Evolutionary conservation across 257 asterid genomes (phyloP).

Genomic region (Ajuga chamaepitys): DNA sequence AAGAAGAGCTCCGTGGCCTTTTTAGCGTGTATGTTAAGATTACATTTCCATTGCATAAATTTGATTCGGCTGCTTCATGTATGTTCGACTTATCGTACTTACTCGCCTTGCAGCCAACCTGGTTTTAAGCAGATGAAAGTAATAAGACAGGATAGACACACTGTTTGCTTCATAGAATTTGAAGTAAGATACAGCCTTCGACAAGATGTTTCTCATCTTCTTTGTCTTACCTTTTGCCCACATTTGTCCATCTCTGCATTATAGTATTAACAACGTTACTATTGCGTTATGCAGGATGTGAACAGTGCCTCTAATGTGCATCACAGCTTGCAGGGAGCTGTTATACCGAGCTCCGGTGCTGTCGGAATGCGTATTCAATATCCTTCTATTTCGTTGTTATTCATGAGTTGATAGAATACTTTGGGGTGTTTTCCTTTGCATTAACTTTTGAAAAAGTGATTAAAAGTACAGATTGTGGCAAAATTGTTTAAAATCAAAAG

Average conservation of each 20-base stretch:
- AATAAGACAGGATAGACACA: conserved; percentile 92
- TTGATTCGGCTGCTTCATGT: not conserved
- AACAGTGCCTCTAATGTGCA: conserved; percentile 86
- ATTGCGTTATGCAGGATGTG: conserved; percentile 59
- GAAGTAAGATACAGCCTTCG: conserved; percentile 50
- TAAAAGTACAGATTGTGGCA: no score
- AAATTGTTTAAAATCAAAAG: no score
- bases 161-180: conserved; percentile 98
- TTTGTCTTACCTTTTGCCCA: not conserved
- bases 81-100: conserved; percentile 4
- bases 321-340: conserved; percentile 92
- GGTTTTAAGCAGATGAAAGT: conserved; percentile 99
- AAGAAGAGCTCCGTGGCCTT: conserved; percentile 91
- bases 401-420: not conserved
- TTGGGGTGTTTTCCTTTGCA: no score
- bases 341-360: conserved; percentile 93
- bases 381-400: conserved; percentile 39
- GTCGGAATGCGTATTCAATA: conserved; percentile 99
- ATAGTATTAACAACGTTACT: not conserved
- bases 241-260: not conserved
- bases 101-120: conserved; percentile 58
- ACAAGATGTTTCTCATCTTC: conserved; percentile 10
- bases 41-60: not conserved
- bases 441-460: no score
- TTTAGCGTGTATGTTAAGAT: conserved; percentile 50